A percentile compares a stretch with the other conserved stretches of the same genome.
These are phyloP conservation scores for Citrus unshiu DNA, from an alignment of 345 rosid genomes.

Conservation along the genomic window DNA sequence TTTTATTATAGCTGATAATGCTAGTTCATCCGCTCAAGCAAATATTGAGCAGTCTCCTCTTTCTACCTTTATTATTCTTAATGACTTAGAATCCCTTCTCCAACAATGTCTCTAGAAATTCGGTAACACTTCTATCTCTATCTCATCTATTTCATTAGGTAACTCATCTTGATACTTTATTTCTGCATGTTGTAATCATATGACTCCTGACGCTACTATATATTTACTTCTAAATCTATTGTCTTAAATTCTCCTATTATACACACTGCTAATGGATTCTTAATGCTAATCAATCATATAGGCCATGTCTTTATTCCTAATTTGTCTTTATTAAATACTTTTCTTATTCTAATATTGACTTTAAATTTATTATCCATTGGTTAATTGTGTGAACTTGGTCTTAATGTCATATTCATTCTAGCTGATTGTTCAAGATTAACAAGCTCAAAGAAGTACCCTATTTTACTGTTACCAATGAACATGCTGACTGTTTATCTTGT, in stretches of 20 bases:
- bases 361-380: constrained; percentile 9
- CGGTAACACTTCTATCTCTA: neutral
- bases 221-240: too few relatives aligned
- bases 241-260: too few relatives aligned
- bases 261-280: too few relatives aligned
- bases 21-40: too few relatives aligned
- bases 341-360: neutral
- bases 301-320: neutral
- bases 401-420: neutral
- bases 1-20: too few relatives aligned
- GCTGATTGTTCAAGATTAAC: neutral
- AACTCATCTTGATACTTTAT: too few relatives aligned
- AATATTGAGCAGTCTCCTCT: too few relatives aligned
- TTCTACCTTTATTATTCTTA: too few relatives aligned
- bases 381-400: constrained; percentile 1
- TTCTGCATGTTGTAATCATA: neutral
- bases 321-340: neutral
- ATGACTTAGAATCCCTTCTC: too few relatives aligned
- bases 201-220: neutral
- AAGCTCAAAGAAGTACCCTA: too few relatives aligned
- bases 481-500: neutral
- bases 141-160: neutral
- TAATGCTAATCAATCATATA: too few relatives aligned
- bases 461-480: neutral
- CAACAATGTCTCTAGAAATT: neutral